Conservation (phyloP, 768 basidiomycete species). For the Pholiota microspora region DNA sequence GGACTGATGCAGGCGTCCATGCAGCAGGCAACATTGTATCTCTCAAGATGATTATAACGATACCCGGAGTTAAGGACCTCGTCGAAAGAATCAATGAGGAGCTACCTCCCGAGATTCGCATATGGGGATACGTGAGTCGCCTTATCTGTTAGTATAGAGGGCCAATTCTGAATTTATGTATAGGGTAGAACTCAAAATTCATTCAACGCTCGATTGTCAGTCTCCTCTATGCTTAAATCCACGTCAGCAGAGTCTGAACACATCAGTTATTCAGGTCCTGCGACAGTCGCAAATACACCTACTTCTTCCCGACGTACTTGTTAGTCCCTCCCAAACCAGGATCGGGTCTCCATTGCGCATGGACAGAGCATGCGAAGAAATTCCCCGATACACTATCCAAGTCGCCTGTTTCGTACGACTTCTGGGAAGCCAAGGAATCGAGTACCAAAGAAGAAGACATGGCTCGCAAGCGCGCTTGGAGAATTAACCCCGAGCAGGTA, state of each 20-base stretch:
- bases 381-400: constrained; percentile 20
- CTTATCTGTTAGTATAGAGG: background rate
- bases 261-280: constrained; percentile 55
- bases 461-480: constrained; percentile 68
- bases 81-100: constrained; percentile 76
- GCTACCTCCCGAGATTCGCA: constrained; percentile 85
- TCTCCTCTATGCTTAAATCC: constrained; percentile 11
- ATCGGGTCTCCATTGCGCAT: constrained; percentile 52
- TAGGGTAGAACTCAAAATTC: constrained; percentile 75
- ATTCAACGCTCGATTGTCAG: constrained; percentile 76
- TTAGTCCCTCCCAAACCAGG: constrained; percentile 86
- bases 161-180: constrained; percentile 5
- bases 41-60: constrained; percentile 80
- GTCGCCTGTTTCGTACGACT: constrained; percentile 42
- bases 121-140: constrained; percentile 82
- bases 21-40: constrained; percentile 94
- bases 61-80: constrained; percentile 72
- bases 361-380: constrained; percentile 32
- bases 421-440: constrained; percentile 54
- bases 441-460: constrained; percentile 57
- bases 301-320: constrained; percentile 92
- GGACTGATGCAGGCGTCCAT: constrained; percentile 97
- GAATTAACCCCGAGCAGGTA: constrained; percentile 53
- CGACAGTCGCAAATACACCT: constrained; percentile 96
- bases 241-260: constrained; percentile 1